A percentile compares a stretch with the other conserved stretches of the same genome.
Evolutionary conservation across 2,329 filamentous ascomycete genomes (phyloP).

Genomic region (Helotiales sp.): DNA sequence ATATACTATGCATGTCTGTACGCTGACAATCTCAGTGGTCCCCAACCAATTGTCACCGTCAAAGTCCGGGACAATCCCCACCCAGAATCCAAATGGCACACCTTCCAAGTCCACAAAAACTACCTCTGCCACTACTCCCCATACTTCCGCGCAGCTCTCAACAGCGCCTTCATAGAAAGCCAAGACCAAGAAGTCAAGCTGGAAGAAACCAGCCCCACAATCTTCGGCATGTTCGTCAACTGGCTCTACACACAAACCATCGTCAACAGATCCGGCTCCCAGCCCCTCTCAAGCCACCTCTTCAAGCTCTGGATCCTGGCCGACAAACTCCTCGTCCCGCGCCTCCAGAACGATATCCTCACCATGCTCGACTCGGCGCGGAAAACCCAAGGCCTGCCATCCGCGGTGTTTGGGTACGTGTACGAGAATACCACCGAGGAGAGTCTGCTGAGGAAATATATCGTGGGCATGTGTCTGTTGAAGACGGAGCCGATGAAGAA

Average conservation of each 20-base stretch:
- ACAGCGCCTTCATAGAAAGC: slow-evolving; percentile 1
- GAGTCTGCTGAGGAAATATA: slow-evolving; percentile 6
- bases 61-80: background rate
- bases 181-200: background rate
- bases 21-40: background rate
- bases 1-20: background rate
- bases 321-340: slow-evolving; percentile 5
- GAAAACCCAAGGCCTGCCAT: background rate
- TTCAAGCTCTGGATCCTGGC: slow-evolving; percentile 19
- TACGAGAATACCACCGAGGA: slow-evolving; percentile 14
- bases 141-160: slow-evolving; percentile 18
- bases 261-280: background rate
- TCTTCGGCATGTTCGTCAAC: slow-evolving; percentile 18
- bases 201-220: background rate
- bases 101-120: slow-evolving; percentile 24
- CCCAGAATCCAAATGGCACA: background rate
- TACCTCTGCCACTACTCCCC: slow-evolving; percentile 21
- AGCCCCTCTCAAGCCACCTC: background rate
- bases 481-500: background rate
- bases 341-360: slow-evolving; percentile 16
- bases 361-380: background rate
- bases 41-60: slow-evolving; percentile 3
- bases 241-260: slow-evolving; percentile 22
- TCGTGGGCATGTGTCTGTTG: slow-evolving; percentile 1
- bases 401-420: background rate